These are phyloP conservation scores for Sporothrix protearum DNA, from an alignment of 2,329 filamentous ascomycete species.

Conservation along the genomic window DNA sequence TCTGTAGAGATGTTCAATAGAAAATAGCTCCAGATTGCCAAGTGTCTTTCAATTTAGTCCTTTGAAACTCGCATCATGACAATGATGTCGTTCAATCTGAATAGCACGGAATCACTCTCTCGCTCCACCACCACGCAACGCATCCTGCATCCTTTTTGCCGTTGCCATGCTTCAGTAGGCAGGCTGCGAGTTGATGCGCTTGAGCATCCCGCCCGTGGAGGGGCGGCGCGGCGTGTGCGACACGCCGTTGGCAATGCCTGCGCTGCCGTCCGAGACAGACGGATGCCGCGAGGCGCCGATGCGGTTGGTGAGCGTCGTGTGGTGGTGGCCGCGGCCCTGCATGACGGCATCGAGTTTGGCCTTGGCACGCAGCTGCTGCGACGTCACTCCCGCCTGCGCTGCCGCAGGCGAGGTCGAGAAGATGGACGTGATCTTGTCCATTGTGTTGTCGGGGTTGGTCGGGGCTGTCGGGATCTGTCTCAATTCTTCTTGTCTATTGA, in stretches of 20 bases:
- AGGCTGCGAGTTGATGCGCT: constrained; percentile 23
- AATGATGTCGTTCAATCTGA: not conserved
- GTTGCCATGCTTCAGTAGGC: constrained; percentile 1
- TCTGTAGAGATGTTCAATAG: too few relatives aligned
- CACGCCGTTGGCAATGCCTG: constrained; percentile 6
- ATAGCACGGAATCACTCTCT: not conserved
- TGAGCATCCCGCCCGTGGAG: constrained; percentile 19
- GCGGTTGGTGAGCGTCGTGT: constrained; percentile 13
- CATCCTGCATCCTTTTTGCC: not conserved
- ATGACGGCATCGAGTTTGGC: constrained; percentile 22
- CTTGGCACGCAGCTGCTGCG: constrained; percentile 16
- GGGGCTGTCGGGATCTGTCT: not conserved
- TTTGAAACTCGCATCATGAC: too few relatives aligned
- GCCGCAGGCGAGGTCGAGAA: not conserved
- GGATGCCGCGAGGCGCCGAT: constrained; percentile 19
- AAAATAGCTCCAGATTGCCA: too few relatives aligned
- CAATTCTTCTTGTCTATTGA: not conserved
- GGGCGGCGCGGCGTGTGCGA: constrained; percentile 18
- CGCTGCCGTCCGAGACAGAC: not conserved
- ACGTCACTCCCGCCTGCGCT: not conserved
- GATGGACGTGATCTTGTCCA: not conserved
- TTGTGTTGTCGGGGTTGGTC: not conserved
- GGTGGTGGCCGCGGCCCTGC: not conserved
- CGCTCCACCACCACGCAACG: not conserved
- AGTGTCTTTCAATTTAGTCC: too few relatives aligned